Percentiles rank a stretch among this genome's conserved stretches.
phyloP scores from a whole-genome alignment of 306 rosid genomes.

The Dalbergia cultrata region DNA sequence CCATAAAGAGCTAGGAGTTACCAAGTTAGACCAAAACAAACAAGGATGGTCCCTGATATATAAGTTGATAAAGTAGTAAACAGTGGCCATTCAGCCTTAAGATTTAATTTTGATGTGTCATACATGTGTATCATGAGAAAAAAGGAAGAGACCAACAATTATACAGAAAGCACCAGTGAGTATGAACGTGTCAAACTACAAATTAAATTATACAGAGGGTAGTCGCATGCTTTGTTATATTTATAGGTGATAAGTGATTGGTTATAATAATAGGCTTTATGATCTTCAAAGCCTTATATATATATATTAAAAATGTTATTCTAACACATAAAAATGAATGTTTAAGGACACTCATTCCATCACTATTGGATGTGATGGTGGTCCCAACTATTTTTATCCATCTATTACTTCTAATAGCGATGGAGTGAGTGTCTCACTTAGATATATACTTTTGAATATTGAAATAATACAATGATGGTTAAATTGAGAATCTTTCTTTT shows the following conservation, averaged over 20 bases:
- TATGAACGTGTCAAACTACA: slow-evolving; percentile 21
- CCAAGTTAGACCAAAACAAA: neutral
- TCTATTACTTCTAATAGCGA: too few relatives aligned
- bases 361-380: too few relatives aligned
- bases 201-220: slow-evolving; percentile 5
- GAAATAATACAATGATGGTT: neutral
- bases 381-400: too few relatives aligned
- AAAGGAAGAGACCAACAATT: neutral
- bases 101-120: slow-evolving; percentile 38
- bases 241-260: neutral
- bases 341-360: too few relatives aligned
- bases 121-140: neutral
- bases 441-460: too few relatives aligned
- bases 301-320: neutral
- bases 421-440: too few relatives aligned
- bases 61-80: too few relatives aligned
- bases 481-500: neutral
- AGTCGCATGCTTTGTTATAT: neutral
- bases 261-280: neutral
- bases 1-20: slow-evolving; percentile 7
- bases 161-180: slow-evolving; percentile 8
- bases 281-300: neutral
- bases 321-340: too few relatives aligned
- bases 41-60: slow-evolving; percentile 10
- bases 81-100: too few relatives aligned